Evolutionary conservation across 208 protist species (phyloP), one percentile per base, ranked within the genome.

Genomic region (Trypanosoma conorhini): DNA sequence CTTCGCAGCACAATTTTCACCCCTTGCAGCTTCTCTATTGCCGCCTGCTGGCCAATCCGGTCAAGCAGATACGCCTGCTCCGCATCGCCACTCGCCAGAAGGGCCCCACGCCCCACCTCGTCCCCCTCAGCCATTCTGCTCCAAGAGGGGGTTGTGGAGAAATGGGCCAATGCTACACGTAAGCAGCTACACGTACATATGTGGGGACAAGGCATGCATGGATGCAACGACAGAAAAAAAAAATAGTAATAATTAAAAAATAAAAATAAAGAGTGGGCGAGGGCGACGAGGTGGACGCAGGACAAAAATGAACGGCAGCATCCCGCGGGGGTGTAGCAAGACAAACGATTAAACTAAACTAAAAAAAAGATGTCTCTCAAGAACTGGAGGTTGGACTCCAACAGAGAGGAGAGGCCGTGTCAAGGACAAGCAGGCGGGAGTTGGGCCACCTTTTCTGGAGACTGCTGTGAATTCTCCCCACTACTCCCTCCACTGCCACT

Each of bases 1-100:
- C 56, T 71, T 12, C 60, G 64, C 33, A 66, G 22, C 2, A 77
- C 42, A 30, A 62, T 44, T 62, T 70, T 77, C 19, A 72, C 38
- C 35, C 59, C 28, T 52, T 70, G 55, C n/a, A 68, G 38, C 21
- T 64, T 68, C 30, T 62, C 46, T 9, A 72, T 52, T 30, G 26
- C 52, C 38, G 57, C 28, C 1, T 68, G 57, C 21, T 68, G 33
- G 17, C 40, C 38, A 46, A 72, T 72, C 44, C 55, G 69, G 24
- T 77, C 60, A 26, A 68, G 3, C 1, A 77, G 65, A 56, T 38
- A 55, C 26, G 24, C 42, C 42, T 28, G 3, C 15, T 31, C 71
- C 35, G 48, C 46, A 30, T 67, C 58, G 15, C 13, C 30, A 56
- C 22, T 24, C 21, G 24, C 30, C 17, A 21, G 5, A 31, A 28